phyloP scores from a whole-genome alignment of 768 basidiomycete species.

The Hygrocybe coccinea region DNA sequence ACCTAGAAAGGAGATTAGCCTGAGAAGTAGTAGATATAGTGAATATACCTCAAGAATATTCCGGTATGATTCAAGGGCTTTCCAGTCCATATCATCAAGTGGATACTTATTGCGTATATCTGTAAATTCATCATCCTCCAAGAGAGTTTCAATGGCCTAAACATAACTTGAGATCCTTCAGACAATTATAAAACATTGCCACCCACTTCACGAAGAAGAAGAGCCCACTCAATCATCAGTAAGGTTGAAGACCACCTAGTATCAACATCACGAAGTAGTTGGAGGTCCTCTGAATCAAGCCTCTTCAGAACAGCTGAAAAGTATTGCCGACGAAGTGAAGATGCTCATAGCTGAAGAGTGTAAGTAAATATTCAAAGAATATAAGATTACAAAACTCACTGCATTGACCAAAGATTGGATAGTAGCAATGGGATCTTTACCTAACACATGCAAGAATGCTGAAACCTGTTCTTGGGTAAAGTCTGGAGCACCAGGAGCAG shows the following conservation, averaged over 20 bases:
- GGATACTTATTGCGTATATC: conserved; percentile 19
- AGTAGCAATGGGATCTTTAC: neutral
- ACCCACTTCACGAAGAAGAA: conserved; percentile 23
- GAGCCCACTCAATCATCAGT: conserved; percentile 26
- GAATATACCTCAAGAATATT: too few relatives aligned
- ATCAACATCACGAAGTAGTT: conserved; percentile 25
- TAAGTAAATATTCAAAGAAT: neutral
- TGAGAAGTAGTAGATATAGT: too few relatives aligned
- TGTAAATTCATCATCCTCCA: conserved; percentile 24
- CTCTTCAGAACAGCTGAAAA: conserved; percentile 17
- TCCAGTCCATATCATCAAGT: conserved; percentile 13
- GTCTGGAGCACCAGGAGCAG: neutral
- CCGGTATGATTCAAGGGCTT: too few relatives aligned
- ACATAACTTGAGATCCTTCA: neutral
- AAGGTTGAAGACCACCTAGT: conserved; percentile 29
- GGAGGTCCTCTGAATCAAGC: conserved; percentile 11
- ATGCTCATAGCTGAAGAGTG: conserved; percentile 17
- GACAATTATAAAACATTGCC: conserved; percentile 3
- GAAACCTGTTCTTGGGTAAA: neutral
- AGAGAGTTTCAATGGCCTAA: neutral
- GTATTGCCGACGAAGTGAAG: conserved; percentile 19
- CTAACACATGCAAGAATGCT: conserved; percentile 5
- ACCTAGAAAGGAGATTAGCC: too few relatives aligned
- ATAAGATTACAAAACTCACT: conserved; percentile 10
- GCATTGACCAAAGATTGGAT: too few relatives aligned